Evolutionary conservation across 2,329 filamentous ascomycete species (phyloP).

Genomic region (Arthroderma uncinatum): DNA sequence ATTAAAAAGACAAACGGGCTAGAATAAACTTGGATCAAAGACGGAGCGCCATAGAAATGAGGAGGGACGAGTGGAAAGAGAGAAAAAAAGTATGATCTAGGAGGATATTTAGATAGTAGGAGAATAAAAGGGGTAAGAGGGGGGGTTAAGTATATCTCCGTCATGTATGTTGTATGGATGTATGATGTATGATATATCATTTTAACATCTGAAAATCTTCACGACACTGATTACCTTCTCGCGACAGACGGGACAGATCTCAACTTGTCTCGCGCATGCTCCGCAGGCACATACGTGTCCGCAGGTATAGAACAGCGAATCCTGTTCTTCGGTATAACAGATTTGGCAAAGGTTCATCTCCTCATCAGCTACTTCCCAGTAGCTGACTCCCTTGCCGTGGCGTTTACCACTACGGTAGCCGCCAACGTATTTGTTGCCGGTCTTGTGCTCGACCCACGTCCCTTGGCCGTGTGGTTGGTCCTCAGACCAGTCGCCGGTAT

Average conservation of each 20-base stretch:
- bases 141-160: not conserved
- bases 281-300: slow-evolving; percentile 53
- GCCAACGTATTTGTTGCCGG: slow-evolving; percentile 50
- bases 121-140: not conserved
- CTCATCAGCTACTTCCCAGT: slow-evolving; percentile 52
- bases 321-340: slow-evolving; percentile 50
- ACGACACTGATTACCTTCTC: slow-evolving; percentile 46
- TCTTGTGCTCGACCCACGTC: slow-evolving; percentile 44
- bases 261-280: slow-evolving; percentile 48
- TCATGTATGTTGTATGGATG: slow-evolving; percentile 1
- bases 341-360: slow-evolving; percentile 50
- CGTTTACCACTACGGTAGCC: slow-evolving; percentile 51
- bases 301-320: slow-evolving; percentile 52
- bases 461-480: slow-evolving; percentile 45
- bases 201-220: slow-evolving; percentile 43
- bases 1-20: slow-evolving; percentile 1
- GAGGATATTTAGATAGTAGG: not conserved
- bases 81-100: not conserved
- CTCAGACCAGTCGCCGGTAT: slow-evolving; percentile 37
- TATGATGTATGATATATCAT: not conserved
- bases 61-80: not conserved
- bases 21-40: not conserved
- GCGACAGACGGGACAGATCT: slow-evolving; percentile 51
- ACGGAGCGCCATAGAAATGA: not conserved
- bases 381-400: slow-evolving; percentile 51